Base-by-base conservation (phyloP, 2,329 filamentous ascomycete species). In the Ophiostoma sp. region DNA sequence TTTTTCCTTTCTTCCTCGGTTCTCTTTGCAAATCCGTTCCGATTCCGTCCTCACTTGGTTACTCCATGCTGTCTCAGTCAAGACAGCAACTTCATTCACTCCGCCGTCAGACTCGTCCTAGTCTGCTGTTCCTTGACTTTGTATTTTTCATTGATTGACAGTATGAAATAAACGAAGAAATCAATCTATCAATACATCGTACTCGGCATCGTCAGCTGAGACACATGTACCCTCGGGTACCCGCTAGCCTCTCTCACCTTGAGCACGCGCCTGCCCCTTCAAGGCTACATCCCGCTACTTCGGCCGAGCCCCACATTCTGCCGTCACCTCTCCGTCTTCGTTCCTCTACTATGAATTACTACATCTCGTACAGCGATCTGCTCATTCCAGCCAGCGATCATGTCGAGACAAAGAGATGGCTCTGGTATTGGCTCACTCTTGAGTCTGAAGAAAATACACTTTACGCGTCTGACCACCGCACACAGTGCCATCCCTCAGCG, bases 261-360 rank as follows among this genome's bases (percentile, higher is more conserved):
- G 10, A 27, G 10, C 3, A 27, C 3, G 10, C 23, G 23, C 10
- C 52, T 23, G 52, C 52, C 52, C 52, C 23, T 57, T 27, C 27
- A 15, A 57, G n/a, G 8, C 1, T 57, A 57, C 52, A n/a, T 27
- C 8, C 52, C 52, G 10, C 52, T 57, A 57, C 52, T 13, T 57
- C 10, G 52, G 3, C 52, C n/a, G 52, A 13, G 52, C 52, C 23
- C 52, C 52, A 57, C 52, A 27, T 15, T 57, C 52, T 57, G 52
- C 52, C 52, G 52, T 57, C 52, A 57, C 52, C n/a, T 57, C 52
- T 57, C 52, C 23, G 23, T 23, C 52, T 27, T 57, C 52, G n/a
- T 23, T 17, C n/a, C 27, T 57, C 23, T 5, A 23, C 48, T 54
- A 20, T 41, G 10, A 11, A 4, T 5, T 23, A 10, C n/a, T 57